Percentiles rank a stretch among this genome's conserved stretches.
Conservation (phyloP, 805 yeast genomes). For the Wickerhamomyces queroliae region DNA sequence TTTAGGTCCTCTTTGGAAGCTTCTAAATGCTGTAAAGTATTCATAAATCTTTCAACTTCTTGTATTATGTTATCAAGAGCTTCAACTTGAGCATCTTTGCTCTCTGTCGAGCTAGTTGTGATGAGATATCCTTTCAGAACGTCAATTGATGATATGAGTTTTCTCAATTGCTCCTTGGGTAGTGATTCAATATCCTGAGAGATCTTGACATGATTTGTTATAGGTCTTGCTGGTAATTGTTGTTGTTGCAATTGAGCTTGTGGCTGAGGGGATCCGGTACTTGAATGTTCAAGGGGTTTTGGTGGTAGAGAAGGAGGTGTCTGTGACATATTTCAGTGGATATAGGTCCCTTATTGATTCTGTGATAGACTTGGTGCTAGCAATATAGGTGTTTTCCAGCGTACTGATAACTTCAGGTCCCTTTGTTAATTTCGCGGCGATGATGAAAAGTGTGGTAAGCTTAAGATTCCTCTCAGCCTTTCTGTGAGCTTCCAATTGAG, state of each 20-base stretch:
- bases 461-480: too few relatives aligned
- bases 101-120: slow-evolving; percentile 14
- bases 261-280: too few relatives aligned
- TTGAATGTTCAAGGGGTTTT: slow-evolving; percentile 1
- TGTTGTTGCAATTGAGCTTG: not conserved
- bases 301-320: slow-evolving; percentile 15
- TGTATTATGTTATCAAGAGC: slow-evolving; percentile 21
- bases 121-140: slow-evolving; percentile 24
- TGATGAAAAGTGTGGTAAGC: too few relatives aligned
- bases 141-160: slow-evolving; percentile 13
- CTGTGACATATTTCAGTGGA: not conserved
- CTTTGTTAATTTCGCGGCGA: too few relatives aligned
- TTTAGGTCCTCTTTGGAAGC: slow-evolving; percentile 20
- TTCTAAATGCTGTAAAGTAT: slow-evolving; percentile 22
- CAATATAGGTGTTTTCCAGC: too few relatives aligned
- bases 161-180: slow-evolving; percentile 18
- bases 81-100: slow-evolving; percentile 16
- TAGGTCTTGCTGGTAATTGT: slow-evolving; percentile 4
- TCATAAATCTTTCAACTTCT: slow-evolving; percentile 21
- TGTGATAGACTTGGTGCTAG: not conserved
- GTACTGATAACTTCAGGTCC: too few relatives aligned
- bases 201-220: slow-evolving; percentile 9
- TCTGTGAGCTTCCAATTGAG: too few relatives aligned
- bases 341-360: not conserved
- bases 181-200: slow-evolving; percentile 16